Evolutionary conservation across 177 flowering plant genomes (phyloP).

Genomic region (Viscum album): DNA sequence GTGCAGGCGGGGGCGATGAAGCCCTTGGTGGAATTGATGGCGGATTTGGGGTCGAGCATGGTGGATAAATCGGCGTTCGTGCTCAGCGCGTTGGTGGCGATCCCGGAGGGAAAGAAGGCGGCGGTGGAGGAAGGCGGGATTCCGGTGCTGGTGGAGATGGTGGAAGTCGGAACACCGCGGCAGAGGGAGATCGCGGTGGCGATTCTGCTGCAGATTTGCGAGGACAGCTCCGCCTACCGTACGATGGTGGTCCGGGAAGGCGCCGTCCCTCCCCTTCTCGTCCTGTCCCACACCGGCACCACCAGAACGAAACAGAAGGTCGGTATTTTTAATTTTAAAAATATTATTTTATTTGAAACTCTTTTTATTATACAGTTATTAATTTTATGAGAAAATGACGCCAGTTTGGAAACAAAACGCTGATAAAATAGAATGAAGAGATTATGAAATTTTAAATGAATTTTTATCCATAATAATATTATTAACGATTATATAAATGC

Average conservation of each 20-base stretch:
- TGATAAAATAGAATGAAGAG: too few relatives aligned
- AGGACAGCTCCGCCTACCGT: constrained; percentile 40
- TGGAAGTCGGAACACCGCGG: constrained; percentile 68
- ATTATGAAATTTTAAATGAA: too few relatives aligned
- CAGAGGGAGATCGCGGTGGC: constrained; percentile 73
- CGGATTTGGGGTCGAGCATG: constrained; percentile 74
- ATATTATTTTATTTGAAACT: too few relatives aligned
- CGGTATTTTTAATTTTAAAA: too few relatives aligned
- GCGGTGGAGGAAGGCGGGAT: constrained; percentile 82
- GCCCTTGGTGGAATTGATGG: constrained; percentile 75
- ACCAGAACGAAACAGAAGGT: constrained; percentile 71
- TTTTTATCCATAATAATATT: too few relatives aligned
- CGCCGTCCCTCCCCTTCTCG: constrained; percentile 73
- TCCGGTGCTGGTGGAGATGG: constrained; percentile 77
- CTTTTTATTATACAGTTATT: too few relatives aligned
- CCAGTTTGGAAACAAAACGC: too few relatives aligned
- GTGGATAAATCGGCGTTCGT: constrained; percentile 84
- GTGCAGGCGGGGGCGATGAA: constrained; percentile 64
- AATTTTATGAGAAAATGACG: too few relatives aligned
- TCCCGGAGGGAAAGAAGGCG: constrained; percentile 45
- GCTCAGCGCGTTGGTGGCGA: constrained; percentile 29
- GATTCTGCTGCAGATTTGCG: constrained; percentile 57
- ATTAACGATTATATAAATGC: too few relatives aligned
- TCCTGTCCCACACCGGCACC: constrained; percentile 70
- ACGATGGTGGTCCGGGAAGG: constrained; percentile 88